Evolutionary conservation across 2,329 filamentous ascomycete genomes (phyloP), one percentile per base, ranked within the genome.

Genomic region (Aureobasidium sp.): DNA sequence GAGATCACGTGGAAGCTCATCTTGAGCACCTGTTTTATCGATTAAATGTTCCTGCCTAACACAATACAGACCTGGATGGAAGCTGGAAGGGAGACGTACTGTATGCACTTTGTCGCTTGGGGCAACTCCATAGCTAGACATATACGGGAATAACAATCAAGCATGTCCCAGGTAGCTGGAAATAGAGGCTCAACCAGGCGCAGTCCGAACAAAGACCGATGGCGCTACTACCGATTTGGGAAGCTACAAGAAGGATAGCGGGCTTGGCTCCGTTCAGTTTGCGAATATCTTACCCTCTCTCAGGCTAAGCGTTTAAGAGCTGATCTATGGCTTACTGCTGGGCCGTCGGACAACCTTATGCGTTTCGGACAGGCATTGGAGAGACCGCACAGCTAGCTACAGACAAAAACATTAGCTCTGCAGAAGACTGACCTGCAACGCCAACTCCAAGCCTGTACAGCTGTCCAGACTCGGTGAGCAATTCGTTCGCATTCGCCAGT

Each of bases 151-250:
- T 41, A 57, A 36, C 15, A 17, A 14, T 8, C 5, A 36, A 39
- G 27, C 22, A 36, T 9, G 49, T 31, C 17, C 52, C 39, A 44
- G 34, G n/a, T 5, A 37, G 22, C 41, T 39, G 37, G 52, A 11
- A 17, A 42, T 6, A 27, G 17, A 42, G 37, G 37, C 52, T n/a
- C 31, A 22, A 20, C 20, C 3, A 53, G 22, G 34, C 14, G 17
- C 22, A 39, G 20, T 29, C 53, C 53, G 53, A 57, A 36, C 53
- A 57, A 57, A 57, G 41, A n/a, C 53, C 53, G 53, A 57, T 27
- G 15, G n/a, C 29, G 25, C 41, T 57, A 22, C 41, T 57, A 22
- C 39, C 22, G 9, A 2, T 44, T n/a, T 20, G 25, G 41, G 29
- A 22, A 44, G 25, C 27, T 22, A 34, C n/a, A 11, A 11, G 25